Percentiles rank a stretch among this genome's conserved stretches.
These are phyloP conservation scores for Colletotrichum tanaceti DNA, from an alignment of 2,329 filamentous ascomycete genomes.

Conservation along the genomic window DNA sequence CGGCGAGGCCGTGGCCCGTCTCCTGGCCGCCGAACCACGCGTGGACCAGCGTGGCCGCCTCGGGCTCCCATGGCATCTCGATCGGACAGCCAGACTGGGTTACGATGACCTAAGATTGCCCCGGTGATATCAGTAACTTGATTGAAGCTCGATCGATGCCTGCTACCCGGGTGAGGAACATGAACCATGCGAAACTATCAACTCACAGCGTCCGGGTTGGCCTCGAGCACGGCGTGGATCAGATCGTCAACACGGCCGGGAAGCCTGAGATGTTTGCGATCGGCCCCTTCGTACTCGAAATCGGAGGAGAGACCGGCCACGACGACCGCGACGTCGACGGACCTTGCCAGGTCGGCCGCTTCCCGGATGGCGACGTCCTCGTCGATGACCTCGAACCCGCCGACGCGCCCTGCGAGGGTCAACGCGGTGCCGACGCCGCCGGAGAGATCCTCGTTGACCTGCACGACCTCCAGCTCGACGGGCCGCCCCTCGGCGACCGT, in stretches of 20 bases:
- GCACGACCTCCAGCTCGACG: conserved; percentile 29
- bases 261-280: conserved; percentile 82
- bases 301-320: conserved; percentile 82
- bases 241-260: conserved; percentile 78
- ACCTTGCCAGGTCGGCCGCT: conserved; percentile 74
- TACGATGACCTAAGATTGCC: conserved; percentile 65
- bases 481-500: conserved; percentile 15
- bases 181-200: too few species aligned
- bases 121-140: not conserved
- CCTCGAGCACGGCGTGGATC: conserved; percentile 72
- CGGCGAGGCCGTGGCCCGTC: conserved; percentile 82
- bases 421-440: conserved; percentile 43
- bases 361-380: conserved; percentile 69
- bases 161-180: too few species aligned
- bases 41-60: conserved; percentile 72
- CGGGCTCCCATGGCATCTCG: conserved; percentile 74
- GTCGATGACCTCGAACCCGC: conserved; percentile 68
- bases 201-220: conserved; percentile 72
- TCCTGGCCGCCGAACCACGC: conserved; percentile 93
- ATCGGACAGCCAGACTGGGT: conserved; percentile 83
- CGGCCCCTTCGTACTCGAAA: conserved; percentile 83
- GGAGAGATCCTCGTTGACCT: conserved; percentile 41
- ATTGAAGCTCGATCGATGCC: conserved; percentile 53
- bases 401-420: conserved; percentile 58
- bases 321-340: conserved; percentile 80